Evolutionary conservation across 2,329 filamentous ascomycete genomes (phyloP).

Genomic region (Ophiosphaerella korrae): DNA sequence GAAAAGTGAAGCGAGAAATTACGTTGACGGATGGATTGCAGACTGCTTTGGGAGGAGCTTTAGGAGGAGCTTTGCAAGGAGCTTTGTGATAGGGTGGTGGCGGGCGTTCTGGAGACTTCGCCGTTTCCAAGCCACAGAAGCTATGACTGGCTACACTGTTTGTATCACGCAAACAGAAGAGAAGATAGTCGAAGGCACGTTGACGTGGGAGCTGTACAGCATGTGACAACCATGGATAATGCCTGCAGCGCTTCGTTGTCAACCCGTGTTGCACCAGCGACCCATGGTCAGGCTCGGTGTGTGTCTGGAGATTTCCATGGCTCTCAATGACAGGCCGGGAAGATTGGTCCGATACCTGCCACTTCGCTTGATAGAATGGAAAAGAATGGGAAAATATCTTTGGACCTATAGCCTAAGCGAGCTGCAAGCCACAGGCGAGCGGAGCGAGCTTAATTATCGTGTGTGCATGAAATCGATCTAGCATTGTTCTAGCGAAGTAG

Average conservation of each 20-base stretch:
- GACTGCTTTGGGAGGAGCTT: too few relatives aligned
- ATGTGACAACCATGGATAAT: slow-evolving; percentile 19
- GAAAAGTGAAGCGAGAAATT: not conserved
- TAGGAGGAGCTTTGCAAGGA: too few relatives aligned
- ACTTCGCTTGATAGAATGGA: not conserved
- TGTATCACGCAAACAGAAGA: not conserved
- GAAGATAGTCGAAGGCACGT: not conserved
- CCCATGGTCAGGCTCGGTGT: slow-evolving; percentile 4
- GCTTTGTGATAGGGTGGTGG: too few relatives aligned
- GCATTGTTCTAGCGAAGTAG: not conserved
- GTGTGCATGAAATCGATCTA: slow-evolving; percentile 8
- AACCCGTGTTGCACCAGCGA: slow-evolving; percentile 17
- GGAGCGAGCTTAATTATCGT: not conserved
- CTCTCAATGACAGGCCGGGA: slow-evolving; percentile 7
- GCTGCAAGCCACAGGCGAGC: slow-evolving; percentile 2
- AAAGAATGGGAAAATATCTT: not conserved
- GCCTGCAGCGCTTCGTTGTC: slow-evolving; percentile 17
- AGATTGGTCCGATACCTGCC: slow-evolving; percentile 4
- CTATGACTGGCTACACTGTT: not conserved
- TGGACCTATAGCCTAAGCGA: slow-evolving; percentile 1
- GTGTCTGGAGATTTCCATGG: slow-evolving; percentile 3
- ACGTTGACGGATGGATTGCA: too few relatives aligned
- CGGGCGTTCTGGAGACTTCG: too few relatives aligned
- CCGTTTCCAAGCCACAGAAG: too few relatives aligned
- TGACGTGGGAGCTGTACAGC: slow-evolving; percentile 11